Percentiles rank a stretch among this genome's conserved stretches.
Conservation (phyloP, 1,284 basidiomycete genomes). For the Entoloma clypeatum region DNA sequence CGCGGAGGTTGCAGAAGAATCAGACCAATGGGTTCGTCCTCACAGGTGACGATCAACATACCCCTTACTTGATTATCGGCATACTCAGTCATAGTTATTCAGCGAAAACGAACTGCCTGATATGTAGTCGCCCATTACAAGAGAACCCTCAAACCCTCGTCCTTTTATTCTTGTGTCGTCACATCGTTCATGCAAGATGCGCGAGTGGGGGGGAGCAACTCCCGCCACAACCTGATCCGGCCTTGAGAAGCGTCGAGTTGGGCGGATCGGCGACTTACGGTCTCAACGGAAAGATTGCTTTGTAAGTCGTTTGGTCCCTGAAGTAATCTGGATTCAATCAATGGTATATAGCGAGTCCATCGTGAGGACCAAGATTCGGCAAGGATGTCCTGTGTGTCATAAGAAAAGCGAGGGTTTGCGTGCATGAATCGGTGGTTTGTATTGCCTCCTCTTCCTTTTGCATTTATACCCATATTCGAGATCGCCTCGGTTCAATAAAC, state of each 20-base stretch:
- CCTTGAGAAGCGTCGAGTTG: constrained; percentile 38
- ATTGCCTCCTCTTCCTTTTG: no score
- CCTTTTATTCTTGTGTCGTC: constrained; percentile 83
- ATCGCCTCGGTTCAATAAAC: no score
- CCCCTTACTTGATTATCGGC: not conserved
- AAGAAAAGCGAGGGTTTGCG: constrained; percentile 50
- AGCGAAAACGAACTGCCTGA: constrained; percentile 62
- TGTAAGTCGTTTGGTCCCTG: constrained; percentile 45
- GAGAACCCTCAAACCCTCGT: constrained; percentile 54
- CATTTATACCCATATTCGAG: no score
- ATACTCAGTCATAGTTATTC: not conserved
- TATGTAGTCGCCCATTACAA: constrained; percentile 63
- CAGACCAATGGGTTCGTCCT: constrained; percentile 79
- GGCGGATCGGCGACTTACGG: constrained; percentile 41
- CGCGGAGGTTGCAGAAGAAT: constrained; percentile 61
- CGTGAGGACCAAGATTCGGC: constrained; percentile 57
- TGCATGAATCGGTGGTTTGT: constrained; percentile 31
- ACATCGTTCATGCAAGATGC: constrained; percentile 80
- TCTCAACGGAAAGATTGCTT: constrained; percentile 66
- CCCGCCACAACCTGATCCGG: constrained; percentile 47
- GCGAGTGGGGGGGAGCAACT: constrained; percentile 53
- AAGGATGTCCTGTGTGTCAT: constrained; percentile 76
- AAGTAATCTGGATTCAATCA: not conserved
- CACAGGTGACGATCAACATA: constrained; percentile 45
- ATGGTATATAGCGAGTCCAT: constrained; percentile 55